Percentiles rank a stretch among this genome's conserved stretches.
Evolutionary conservation across 2,329 filamentous ascomycete genomes (phyloP).

Genomic region (Botrytis cinerea): DNA sequence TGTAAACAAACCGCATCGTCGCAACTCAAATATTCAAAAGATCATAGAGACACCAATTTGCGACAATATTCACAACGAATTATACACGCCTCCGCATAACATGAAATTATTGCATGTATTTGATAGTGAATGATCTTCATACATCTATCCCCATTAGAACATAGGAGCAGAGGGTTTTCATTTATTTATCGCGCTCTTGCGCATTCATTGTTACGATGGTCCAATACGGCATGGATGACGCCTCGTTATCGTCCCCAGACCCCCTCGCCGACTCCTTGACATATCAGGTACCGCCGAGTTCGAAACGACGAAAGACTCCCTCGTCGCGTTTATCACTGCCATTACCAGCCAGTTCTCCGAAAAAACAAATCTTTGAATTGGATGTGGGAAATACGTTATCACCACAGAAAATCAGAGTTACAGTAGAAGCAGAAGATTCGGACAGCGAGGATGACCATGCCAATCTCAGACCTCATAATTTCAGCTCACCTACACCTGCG

Average conservation of each 20-base stretch:
- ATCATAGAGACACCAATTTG: constrained; percentile 19
- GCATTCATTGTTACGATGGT: constrained; percentile 20
- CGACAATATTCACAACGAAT: constrained; percentile 24
- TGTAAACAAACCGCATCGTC: constrained; percentile 24
- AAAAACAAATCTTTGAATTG: constrained; percentile 42
- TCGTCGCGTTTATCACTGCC: constrained; percentile 34
- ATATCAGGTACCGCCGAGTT: constrained; percentile 36
- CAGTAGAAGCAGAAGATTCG: constrained; percentile 41
- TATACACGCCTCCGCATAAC: constrained; percentile 5
- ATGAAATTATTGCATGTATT: neutral
- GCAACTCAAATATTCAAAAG: constrained; percentile 16
- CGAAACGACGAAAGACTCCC: constrained; percentile 36
- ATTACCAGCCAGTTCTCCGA: constrained; percentile 38
- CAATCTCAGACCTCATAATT: constrained; percentile 26
- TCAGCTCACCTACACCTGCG: constrained; percentile 31
- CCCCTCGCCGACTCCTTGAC: constrained; percentile 40
- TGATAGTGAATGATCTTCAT: constrained; percentile 8
- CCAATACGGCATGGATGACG: constrained; percentile 31
- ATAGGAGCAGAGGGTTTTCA: neutral
- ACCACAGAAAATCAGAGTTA: constrained; percentile 42
- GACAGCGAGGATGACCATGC: constrained; percentile 34
- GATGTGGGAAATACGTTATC: constrained; percentile 42
- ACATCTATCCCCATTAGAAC: constrained; percentile 20
- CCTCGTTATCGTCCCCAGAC: constrained; percentile 41
- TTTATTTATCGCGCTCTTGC: constrained; percentile 11